Evolutionary conservation across 257 asterid species (phyloP).

Genomic region (Parsonsia alboflavescens): DNA sequence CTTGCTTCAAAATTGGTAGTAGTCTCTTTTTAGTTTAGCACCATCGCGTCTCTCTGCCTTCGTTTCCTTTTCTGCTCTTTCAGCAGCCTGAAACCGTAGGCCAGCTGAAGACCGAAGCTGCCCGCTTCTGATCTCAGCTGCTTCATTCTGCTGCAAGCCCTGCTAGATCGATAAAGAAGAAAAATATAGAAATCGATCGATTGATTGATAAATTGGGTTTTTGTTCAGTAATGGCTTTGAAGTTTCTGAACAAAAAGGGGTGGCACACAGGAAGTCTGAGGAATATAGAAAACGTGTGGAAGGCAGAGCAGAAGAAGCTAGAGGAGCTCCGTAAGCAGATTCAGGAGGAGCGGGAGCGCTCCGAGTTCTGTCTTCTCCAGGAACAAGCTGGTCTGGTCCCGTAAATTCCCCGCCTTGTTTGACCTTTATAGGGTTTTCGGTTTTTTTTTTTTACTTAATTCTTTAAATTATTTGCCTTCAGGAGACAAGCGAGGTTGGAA

Average conservation of each 20-base stretch:
- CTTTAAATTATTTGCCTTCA: constrained; percentile 24
- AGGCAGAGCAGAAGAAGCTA: constrained; percentile 78
- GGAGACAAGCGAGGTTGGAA: constrained; percentile 91
- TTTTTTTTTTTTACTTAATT: too few species aligned
- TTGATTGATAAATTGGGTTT: not conserved
- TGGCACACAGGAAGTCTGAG: constrained; percentile 99
- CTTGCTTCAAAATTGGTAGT: too few species aligned
- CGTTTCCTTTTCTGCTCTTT: too few species aligned
- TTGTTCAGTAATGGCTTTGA: constrained; percentile 52
- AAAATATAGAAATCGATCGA: too few species aligned
- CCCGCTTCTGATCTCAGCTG: too few species aligned
- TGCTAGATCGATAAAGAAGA: too few species aligned
- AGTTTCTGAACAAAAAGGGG: constrained; percentile 95
- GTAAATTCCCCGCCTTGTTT: constrained; percentile 28
- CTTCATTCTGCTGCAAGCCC: too few species aligned
- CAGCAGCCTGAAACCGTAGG: too few species aligned
- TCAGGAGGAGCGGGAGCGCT: constrained; percentile 82
- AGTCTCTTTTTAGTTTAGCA: too few species aligned
- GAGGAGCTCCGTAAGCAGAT: constrained; percentile 97
- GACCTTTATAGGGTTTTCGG: not conserved
- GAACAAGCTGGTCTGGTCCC: constrained; percentile 90
- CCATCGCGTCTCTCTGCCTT: too few species aligned
- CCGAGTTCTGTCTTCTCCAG: constrained; percentile 88
- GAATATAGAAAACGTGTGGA: constrained; percentile 96
- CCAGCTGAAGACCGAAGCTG: too few species aligned